These are phyloP conservation scores for Neurospora sp. DNA, from an alignment of 495 filamentous ascomycete species.

Conservation along the genomic window DNA sequence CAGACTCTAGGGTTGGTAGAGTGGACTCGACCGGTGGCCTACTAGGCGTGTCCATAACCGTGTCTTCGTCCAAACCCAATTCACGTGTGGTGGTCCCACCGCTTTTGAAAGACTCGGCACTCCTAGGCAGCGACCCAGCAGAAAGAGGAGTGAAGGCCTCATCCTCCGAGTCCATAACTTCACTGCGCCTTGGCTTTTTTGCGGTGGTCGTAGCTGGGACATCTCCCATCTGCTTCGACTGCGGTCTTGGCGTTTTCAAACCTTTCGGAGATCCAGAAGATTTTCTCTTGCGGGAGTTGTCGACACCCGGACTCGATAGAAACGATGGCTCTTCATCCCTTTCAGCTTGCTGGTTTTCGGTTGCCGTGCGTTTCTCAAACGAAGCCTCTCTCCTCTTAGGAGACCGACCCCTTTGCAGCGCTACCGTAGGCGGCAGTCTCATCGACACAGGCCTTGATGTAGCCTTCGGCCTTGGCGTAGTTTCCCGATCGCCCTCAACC, in stretches of 20 bases:
- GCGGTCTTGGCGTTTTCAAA: background rate
- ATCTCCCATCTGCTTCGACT: background rate
- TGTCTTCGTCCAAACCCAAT: conserved; percentile 8
- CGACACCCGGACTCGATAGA: background rate
- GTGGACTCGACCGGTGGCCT: background rate
- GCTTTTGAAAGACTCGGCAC: background rate
- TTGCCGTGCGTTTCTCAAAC: background rate
- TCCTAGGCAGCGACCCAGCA: background rate
- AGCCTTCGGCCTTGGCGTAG: background rate
- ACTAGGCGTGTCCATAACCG: conserved; percentile 1
- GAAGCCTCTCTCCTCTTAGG: background rate
- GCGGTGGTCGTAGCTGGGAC: background rate
- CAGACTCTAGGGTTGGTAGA: background rate
- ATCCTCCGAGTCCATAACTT: conserved; percentile 43
- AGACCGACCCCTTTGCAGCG: background rate
- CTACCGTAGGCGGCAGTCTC: background rate
- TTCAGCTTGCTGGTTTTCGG: background rate
- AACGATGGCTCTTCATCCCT: background rate
- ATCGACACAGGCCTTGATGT: background rate
- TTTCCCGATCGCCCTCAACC: background rate
- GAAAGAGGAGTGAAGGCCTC: conserved; percentile 25
- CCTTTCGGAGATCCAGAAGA: background rate
- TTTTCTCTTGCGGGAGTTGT: background rate
- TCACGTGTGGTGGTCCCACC: conserved; percentile 1
- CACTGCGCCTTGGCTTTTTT: conserved; percentile 10